Evolutionary conservation across 2,329 filamentous ascomycete species (phyloP).

Genomic region (Xylariaceae sp.): DNA sequence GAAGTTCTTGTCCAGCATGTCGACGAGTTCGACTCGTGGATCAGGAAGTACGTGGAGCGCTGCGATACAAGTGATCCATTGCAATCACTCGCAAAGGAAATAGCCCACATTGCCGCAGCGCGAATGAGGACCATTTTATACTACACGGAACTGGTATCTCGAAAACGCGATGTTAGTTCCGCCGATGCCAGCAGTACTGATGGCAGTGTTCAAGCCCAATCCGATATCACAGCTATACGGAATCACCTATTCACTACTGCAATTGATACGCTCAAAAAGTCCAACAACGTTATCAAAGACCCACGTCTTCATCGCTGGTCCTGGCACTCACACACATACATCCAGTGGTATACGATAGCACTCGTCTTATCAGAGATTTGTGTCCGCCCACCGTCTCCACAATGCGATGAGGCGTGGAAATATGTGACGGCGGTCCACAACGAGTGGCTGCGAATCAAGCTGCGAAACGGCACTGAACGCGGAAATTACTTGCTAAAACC

Average conservation of each 20-base stretch:
- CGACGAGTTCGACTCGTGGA: constrained; percentile 26
- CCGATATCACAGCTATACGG: constrained; percentile 17
- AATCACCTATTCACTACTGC: constrained; percentile 18
- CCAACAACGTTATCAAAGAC: constrained; percentile 22
- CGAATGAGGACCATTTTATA: constrained; percentile 17
- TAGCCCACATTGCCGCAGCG: constrained; percentile 17
- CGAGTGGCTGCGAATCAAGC: constrained; percentile 22
- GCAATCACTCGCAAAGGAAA: constrained; percentile 14
- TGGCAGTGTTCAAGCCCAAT: not conserved
- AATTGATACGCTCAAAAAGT: constrained; percentile 12
- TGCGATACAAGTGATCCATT: constrained; percentile 20
- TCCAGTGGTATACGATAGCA: constrained; percentile 28
- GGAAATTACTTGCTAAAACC: constrained; percentile 25
- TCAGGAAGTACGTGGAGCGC: constrained; percentile 19
- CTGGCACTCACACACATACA: constrained; percentile 25
- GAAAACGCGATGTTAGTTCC: constrained; percentile 5
- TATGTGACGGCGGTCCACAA: constrained; percentile 18
- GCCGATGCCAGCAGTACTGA: not conserved
- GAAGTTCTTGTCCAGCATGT: constrained; percentile 14
- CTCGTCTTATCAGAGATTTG: constrained; percentile 27
- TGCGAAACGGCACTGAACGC: constrained; percentile 22
- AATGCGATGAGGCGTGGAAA: constrained; percentile 26
- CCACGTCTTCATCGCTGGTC: constrained; percentile 18
- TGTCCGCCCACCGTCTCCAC: constrained; percentile 24
- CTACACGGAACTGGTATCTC: constrained; percentile 19